Evolutionary conservation across 495 filamentous ascomycete genomes (phyloP).

Genomic region (Penicillium pancosmium): DNA sequence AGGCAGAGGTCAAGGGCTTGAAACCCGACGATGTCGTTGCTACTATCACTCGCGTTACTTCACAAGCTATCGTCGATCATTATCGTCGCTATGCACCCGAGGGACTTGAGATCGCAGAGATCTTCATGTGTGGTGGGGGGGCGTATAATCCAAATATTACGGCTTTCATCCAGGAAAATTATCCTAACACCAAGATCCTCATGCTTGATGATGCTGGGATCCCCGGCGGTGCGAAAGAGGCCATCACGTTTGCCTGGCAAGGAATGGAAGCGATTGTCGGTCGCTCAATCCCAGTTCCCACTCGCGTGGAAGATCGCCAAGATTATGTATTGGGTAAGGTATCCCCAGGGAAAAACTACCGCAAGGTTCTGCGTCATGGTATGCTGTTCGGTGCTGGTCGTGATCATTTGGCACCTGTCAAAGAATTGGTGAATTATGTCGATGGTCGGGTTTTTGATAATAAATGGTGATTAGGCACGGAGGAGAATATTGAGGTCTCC

Average conservation of each 20-base stretch:
- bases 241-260: constrained; percentile 60
- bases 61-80: constrained; percentile 58
- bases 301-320: constrained; percentile 50
- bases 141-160: constrained; percentile 60
- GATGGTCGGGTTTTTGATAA: constrained; percentile 49
- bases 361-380: constrained; percentile 51
- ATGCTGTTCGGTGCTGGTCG: constrained; percentile 50
- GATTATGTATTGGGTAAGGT: constrained; percentile 57
- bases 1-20: constrained; percentile 46
- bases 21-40: constrained; percentile 54
- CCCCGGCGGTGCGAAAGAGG: constrained; percentile 57
- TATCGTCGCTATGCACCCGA: constrained; percentile 54
- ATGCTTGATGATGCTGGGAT: constrained; percentile 60
- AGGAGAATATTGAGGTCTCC: background rate
- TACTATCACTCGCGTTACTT: constrained; percentile 58
- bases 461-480: constrained; percentile 36
- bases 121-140: constrained; percentile 63
- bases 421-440: constrained; percentile 49
- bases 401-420: constrained; percentile 50
- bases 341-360: constrained; percentile 56
- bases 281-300: constrained; percentile 54
- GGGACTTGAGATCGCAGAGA: constrained; percentile 52
- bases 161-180: constrained; percentile 50
- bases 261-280: constrained; percentile 57
- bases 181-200: constrained; percentile 50